These are phyloP conservation scores for Lachnellula cervina DNA, from an alignment of 2,329 filamentous ascomycete species.

Conservation along the genomic window DNA sequence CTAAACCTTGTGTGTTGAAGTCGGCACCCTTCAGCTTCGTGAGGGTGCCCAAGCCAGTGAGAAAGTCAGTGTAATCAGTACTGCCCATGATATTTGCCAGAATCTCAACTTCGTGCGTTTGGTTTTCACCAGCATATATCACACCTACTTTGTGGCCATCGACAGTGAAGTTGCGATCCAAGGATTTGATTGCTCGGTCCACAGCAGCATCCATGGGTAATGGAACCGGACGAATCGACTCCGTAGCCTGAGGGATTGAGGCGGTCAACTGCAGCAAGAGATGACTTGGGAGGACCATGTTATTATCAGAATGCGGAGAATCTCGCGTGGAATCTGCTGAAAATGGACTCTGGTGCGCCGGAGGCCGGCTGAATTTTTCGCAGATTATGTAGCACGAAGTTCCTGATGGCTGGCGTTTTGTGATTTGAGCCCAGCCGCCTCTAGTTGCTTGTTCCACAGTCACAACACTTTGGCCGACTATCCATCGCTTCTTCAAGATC, in stretches of 20 bases:
- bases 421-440: slow-evolving; percentile 65
- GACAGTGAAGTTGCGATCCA: slow-evolving; percentile 84
- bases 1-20: slow-evolving; percentile 91
- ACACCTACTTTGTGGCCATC: slow-evolving; percentile 96
- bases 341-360: slow-evolving; percentile 50
- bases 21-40: slow-evolving; percentile 75
- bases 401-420: slow-evolving; percentile 66
- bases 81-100: slow-evolving; percentile 83
- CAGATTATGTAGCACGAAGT: slow-evolving; percentile 49
- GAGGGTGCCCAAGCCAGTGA: slow-evolving; percentile 75
- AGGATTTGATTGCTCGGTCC: slow-evolving; percentile 65
- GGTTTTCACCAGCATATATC: slow-evolving; percentile 85
- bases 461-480: slow-evolving; percentile 69
- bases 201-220: slow-evolving; percentile 58
- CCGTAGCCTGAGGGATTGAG: slow-evolving; percentile 53
- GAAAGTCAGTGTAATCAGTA: slow-evolving; percentile 79
- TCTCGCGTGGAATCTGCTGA: slow-evolving; percentile 46
- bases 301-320: slow-evolving; percentile 47
- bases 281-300: slow-evolving; percentile 67
- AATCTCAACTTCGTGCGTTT: slow-evolving; percentile 78
- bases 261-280: slow-evolving; percentile 66
- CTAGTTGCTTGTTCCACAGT: slow-evolving; percentile 66
- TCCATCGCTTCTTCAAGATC: slow-evolving; percentile 63
- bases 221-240: slow-evolving; percentile 63
- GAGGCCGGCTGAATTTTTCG: slow-evolving; percentile 54